Evolutionary conservation across 257 asterid genomes (phyloP), one percentile per base, ranked within the genome.

Genomic region (Henckelia pumila): DNA sequence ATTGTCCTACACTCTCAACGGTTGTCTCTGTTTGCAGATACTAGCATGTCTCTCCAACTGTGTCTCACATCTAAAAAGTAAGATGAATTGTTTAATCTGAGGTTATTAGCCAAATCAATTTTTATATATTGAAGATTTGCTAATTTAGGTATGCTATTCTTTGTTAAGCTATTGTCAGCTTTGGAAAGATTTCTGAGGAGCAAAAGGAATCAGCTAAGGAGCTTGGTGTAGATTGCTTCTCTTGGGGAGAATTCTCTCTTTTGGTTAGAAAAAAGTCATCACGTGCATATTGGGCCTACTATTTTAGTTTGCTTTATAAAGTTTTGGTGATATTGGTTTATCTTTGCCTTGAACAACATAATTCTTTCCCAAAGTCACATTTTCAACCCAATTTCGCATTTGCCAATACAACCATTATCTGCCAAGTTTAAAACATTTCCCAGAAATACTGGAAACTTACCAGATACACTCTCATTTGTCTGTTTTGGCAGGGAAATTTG

Each of bases 131-230:
- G 24, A 49, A n/a, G 9, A n/a, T 9, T 21, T 14, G 28, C 40
- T 68, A 56, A 72, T 72, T 71, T 61, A 76, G 56, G 22, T 59
- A 14, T 77, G 55, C 29, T 67, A 6, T 50, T 74, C 53, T 50
- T 82, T 74, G 44, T 69, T 68, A 68, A 92, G 98, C 97, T 69
- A 79, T 92, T 63, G 88, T 92, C 32, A 89, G 96, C 82, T 89
- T 92, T 28, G 93, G 95, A 63, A 82, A 78, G 9, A 59, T 89
- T 63, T 67, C 95, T 7, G 82, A 78, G 60, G 73, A 40, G 71
- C 96, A 86, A 53, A 86, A 80, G 85, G 86, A 74, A 74, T 81
- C 86, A 28, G 89, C 96, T 14, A 87, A 82, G 74, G 85, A 84
- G 63, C 83, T 77, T 30, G 95, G 90, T 16, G 95, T 89, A 40